Evolutionary conservation across 2,329 filamentous ascomycete genomes (phyloP), one percentile per base, ranked within the genome.

Genomic region (Aspergillus ustus): DNA sequence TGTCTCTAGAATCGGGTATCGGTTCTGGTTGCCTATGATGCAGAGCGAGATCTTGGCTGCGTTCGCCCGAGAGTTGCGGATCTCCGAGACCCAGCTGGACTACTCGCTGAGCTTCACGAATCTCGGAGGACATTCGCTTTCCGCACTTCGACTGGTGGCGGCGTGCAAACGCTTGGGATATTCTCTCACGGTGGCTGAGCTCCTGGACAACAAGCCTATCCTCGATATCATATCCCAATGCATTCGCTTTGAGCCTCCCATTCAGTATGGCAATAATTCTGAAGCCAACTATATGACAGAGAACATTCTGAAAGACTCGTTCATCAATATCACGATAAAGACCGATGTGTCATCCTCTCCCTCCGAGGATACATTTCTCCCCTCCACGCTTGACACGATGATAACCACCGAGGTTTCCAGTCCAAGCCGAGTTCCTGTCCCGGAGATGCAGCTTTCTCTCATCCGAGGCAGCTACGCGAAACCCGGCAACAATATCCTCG

Each of bases 361-460:
- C 31, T 34, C 31, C 13, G 8, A 13, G 8, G 31, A 34, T 9
- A 2, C 31, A 3, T 13, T 34, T 34, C 31, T 13, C 8, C 13
- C 31, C 13, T 34, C 13, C 6, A 34, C 31, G 31, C 2, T 8
- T 9, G 31, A 34, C 31, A 34, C 31, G 13, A 3, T 13, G 2
- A 34, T 13, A 9, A 34, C 31, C 31, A 34, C 31, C 31, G 13
- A 2, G 2, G 7, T 13, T 34, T 9, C 31, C 13, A 2, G 8
- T 34, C 8, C 8, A 34, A 34, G 13, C 31, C 31, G 31, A 9
- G 31, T 34, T 20, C 1, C 22, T 28, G 25, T 61, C 13, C 58
- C 53, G 7, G 54, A 61, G 17, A 61, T 61, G 54, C 59, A 61
- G 43, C 22, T 57, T n/a, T 31, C 59, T 37, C 52, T 58, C 17